Evolutionary conservation across 306 rosid genomes (phyloP), one percentile per base, ranked within the genome.

Genomic region (Vigna reflexopilosa): DNA sequence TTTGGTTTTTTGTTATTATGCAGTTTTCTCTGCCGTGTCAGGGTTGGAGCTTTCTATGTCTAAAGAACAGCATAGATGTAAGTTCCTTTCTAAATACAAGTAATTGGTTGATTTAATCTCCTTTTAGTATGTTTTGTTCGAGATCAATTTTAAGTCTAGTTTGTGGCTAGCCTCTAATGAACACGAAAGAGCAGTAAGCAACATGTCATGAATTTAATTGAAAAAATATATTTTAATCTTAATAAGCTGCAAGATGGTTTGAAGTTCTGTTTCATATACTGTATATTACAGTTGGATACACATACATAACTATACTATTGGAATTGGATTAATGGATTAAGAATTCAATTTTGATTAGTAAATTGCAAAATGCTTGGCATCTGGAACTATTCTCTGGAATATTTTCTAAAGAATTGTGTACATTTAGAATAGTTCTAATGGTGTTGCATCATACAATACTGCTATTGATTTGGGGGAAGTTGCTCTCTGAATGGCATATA

Each of bases 1-100:
- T 15, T 77, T 58, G 80, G 59, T 68, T 67, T 79, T 76, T 78
- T 32, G 79, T 64, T 12, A 0, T 78, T 76, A 19, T 88, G 94
- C 89, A 94, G 98, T 94, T 36, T 94, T 94, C 70, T 90, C 98
- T 13, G 98, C 98, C 36, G 97, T 94, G 11, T 94, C 98, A 3
- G 98, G 98, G 12, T 72, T 94, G 81, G 96, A 94, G 88, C 93
- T 94, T 70, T 92, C 98, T 75, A 90, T 84, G 94, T 79, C 94
- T n/a, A 94, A 82, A 83, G 92, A 92, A 83, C 96, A 94, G 4
- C 98, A 92, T 79, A 82, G 85, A 67, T 92, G 98, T 92, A 88
- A 89, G 98, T 80, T 82, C 10, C 40, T 32, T 55, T 45, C 19
- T 19, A 38, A 36, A 36, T 10, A 11, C 72, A 65, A 19, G 12